Conservation (phyloP, 805 yeast genomes). For the Priceomyces melissophilus region DNA sequence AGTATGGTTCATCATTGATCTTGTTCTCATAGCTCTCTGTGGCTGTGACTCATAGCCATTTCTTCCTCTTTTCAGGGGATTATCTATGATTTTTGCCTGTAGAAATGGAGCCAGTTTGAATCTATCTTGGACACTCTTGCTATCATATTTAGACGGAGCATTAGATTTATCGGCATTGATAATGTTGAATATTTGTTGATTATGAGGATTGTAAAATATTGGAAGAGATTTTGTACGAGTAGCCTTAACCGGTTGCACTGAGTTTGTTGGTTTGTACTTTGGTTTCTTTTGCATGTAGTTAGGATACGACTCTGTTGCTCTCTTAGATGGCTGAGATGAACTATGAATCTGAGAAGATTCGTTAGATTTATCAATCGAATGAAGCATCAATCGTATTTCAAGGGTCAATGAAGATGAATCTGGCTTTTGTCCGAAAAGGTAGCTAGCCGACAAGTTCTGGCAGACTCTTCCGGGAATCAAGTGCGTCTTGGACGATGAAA, state of each 20-base stretch:
- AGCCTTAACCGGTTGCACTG: conserved; percentile 32
- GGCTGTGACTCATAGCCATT: conserved; percentile 19
- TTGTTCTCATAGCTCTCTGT: conserved; percentile 39
- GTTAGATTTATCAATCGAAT: conserved; percentile 26
- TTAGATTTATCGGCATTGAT: conserved; percentile 41
- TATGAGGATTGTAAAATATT: conserved; percentile 36
- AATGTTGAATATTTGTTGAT: conserved; percentile 37
- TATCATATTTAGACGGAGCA: conserved; percentile 35
- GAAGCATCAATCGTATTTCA: conserved; percentile 53
- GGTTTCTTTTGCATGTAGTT: conserved; percentile 11
- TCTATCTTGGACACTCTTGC: conserved; percentile 39
- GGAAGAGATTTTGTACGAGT: conserved; percentile 44
- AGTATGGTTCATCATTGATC: conserved; percentile 38
- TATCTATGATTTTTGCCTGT: conserved; percentile 39
- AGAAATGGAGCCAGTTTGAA: conserved; percentile 45
- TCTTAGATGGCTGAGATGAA: conserved; percentile 8
- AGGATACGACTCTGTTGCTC: conserved; percentile 5
- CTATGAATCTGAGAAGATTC: conserved; percentile 8
- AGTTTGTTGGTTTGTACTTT: conserved; percentile 3
- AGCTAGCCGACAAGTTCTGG: conserved; percentile 50
- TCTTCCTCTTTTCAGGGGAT: conserved; percentile 27
- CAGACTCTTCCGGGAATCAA: conserved; percentile 55
- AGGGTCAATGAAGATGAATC: conserved; percentile 45
- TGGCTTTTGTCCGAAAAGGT: conserved; percentile 34
- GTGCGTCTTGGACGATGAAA: conserved; percentile 21